phyloP scores from a whole-genome alignment of 2,329 filamentous ascomycete genomes.

The Colletotrichum tabaci region DNA sequence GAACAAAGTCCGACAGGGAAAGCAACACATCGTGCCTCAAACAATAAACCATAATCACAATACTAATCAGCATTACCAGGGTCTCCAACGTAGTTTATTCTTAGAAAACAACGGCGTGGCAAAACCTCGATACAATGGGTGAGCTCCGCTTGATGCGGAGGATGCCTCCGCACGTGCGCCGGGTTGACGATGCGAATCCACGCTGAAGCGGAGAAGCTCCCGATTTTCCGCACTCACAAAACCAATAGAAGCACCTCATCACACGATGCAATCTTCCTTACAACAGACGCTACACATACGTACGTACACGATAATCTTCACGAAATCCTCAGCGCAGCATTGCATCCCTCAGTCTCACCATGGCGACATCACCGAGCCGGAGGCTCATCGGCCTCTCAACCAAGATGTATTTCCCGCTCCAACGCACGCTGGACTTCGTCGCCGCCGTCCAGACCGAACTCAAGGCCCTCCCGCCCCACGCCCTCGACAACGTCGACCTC shows the following conservation, averaged over 20 bases:
- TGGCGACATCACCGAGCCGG: slow-evolving; percentile 51
- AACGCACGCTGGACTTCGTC: slow-evolving; percentile 72
- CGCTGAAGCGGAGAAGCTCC: not conserved
- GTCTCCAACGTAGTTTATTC: too few species aligned
- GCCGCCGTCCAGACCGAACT: slow-evolving; percentile 63
- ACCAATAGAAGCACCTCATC: slow-evolving; percentile 1
- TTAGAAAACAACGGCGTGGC: not conserved
- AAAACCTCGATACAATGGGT: not conserved
- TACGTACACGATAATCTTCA: not conserved
- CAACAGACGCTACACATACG: not conserved
- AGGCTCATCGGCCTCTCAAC: slow-evolving; percentile 81
- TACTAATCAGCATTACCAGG: not conserved
- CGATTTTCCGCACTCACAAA: slow-evolving; percentile 24
- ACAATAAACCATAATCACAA: too few species aligned
- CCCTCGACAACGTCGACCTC: slow-evolving; percentile 66
- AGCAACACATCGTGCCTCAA: too few species aligned
- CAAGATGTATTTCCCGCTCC: slow-evolving; percentile 85
- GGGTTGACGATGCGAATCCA: not conserved
- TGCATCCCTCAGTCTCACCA: not conserved
- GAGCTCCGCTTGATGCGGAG: not conserved
- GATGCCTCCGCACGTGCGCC: not conserved
- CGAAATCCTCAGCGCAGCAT: not conserved
- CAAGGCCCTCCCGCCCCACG: slow-evolving; percentile 53
- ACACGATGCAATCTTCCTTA: not conserved
- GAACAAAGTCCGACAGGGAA: too few species aligned